Evolutionary conservation across 306 rosid genomes (phyloP).

Genomic region (cucumber (Cucumis sativus)): Cucumber_9930_V3 NC_026660.2:2959501-2960000

Average conservation of each 20-base stretch:
- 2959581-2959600: too few relatives aligned
- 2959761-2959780: not conserved
- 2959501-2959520: too few relatives aligned
- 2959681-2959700: not conserved
- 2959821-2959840: not conserved
- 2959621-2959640: not conserved
- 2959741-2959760: not conserved
- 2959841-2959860: not conserved
- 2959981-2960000: not conserved
- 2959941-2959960: not conserved
- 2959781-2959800: not conserved
- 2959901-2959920: not conserved
- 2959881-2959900: not conserved
- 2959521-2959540: too few relatives aligned
- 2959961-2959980: not conserved
- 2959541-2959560: too few relatives aligned
- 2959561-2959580: too few relatives aligned
- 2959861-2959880: not conserved
- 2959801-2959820: not conserved
- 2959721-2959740: not conserved
- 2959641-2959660: not conserved
- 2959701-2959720: not conserved
- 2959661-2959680: not conserved
- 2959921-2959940: not conserved
- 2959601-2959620: too few relatives aligned